phyloP scores from a whole-genome alignment of 306 rosid species.

The Malus asiatica region DNA sequence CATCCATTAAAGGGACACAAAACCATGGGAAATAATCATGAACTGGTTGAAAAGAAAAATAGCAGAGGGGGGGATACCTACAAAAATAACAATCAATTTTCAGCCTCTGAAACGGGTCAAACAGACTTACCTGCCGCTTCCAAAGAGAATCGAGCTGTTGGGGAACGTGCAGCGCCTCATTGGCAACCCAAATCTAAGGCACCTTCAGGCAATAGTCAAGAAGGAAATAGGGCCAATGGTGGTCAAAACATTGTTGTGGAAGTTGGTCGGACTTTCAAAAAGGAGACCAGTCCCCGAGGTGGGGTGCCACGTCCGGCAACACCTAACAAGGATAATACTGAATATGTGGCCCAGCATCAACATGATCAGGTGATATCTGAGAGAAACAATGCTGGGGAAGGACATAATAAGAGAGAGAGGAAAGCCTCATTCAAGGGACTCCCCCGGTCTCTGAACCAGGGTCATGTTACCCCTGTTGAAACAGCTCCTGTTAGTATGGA shows the following conservation, averaged over 20 bases:
- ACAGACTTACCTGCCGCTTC: slow-evolving; percentile 32
- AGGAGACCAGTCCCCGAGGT: slow-evolving; percentile 26
- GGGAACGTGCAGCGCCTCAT: slow-evolving; percentile 51
- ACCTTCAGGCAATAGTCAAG: slow-evolving; percentile 34
- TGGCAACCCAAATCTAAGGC: slow-evolving; percentile 83
- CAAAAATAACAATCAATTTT: slow-evolving; percentile 29
- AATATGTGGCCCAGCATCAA: slow-evolving; percentile 24
- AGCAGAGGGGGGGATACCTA: slow-evolving; percentile 31
- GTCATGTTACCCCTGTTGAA: slow-evolving; percentile 31
- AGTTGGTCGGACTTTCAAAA: slow-evolving; percentile 23
- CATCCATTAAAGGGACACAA: slow-evolving; percentile 55
- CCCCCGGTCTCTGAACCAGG: slow-evolving; percentile 43
- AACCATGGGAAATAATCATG: slow-evolving; percentile 40
- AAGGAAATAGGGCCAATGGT: slow-evolving; percentile 28
- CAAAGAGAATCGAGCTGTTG: slow-evolving; percentile 56
- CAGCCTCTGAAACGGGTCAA: slow-evolving; percentile 40
- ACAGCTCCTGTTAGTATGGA: slow-evolving; percentile 34
- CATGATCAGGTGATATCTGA: slow-evolving; percentile 36
- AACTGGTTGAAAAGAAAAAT: slow-evolving; percentile 41
- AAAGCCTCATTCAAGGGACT: slow-evolving; percentile 47
- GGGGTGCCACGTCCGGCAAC: slow-evolving; percentile 21
- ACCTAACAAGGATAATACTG: slow-evolving; percentile 22
- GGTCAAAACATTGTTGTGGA: slow-evolving; percentile 38
- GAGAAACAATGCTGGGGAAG: slow-evolving; percentile 34
- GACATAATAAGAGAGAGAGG: slow-evolving; percentile 49